These are phyloP conservation scores for Grigorovia transvaalensis DNA, from an alignment of 805 yeast species.

Conservation along the genomic window DNA sequence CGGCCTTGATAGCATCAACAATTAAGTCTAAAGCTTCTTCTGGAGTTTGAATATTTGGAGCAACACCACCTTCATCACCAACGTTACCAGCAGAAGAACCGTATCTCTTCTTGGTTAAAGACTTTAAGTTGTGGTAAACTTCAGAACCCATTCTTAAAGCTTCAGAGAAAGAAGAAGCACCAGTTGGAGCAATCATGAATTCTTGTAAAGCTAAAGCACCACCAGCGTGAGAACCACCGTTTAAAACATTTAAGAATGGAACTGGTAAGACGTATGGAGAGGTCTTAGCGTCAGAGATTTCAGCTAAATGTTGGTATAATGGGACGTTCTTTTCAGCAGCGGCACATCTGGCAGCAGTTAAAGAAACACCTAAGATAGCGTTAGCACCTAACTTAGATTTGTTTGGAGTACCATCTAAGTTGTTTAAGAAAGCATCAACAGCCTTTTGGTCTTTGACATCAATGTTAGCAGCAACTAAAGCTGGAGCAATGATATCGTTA, in stretches of 20 bases:
- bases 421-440: conserved; percentile 74
- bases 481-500: conserved; percentile 91
- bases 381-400: conserved; percentile 97
- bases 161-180: conserved; percentile 83
- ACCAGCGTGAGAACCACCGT: conserved; percentile 99
- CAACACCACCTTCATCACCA: conserved; percentile 99
- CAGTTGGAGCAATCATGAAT: conserved; percentile 97
- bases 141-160: conserved; percentile 95
- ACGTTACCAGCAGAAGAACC: conserved; percentile 99
- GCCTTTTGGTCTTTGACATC: conserved; percentile 82
- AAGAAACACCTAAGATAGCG: conserved; percentile 95
- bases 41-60: conserved; percentile 92
- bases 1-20: conserved; percentile 75
- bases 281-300: conserved; percentile 55
- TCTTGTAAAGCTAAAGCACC: conserved; percentile 98
- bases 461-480: conserved; percentile 66
- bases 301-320: conserved; percentile 84
- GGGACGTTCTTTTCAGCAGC: conserved; percentile 94
- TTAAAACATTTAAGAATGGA: conserved; percentile 97
- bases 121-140: conserved; percentile 94
- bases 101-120: conserved; percentile 86
- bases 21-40: conserved; percentile 96
- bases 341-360: conserved; percentile 95
- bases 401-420: conserved; percentile 95
- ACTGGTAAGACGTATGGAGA: conserved; percentile 93